Base-by-base conservation (phyloP, 441 rosid genomes). In the Metrosideros polymorpha region DNA sequence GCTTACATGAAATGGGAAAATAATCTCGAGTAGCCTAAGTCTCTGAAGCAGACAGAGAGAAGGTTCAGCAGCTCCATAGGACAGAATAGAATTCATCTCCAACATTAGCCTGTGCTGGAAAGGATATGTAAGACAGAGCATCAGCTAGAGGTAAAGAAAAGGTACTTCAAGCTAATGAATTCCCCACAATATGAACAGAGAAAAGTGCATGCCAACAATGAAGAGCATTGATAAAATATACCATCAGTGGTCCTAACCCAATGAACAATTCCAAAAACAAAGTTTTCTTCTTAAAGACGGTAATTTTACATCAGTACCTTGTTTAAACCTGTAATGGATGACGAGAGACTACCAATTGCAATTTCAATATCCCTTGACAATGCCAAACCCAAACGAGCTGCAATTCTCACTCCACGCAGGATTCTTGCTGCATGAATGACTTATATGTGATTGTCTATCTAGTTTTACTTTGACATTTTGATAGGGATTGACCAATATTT, bases 61-160 rank as follows among this genome's bases (percentile, higher is more conserved):
- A 82, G 94, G 91, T 85, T 88, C 92, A 84, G 99, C 98, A 91
- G 99, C 98, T 91, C 99, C 99, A 92, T 96, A 98, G 9, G 96
- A 93, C 82, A 96, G 90, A 99, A 98, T 95, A 92, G 96, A 95
- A 92, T 98, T 94, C 85, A 96, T 30, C 87, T 98, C 99, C 99
- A 98, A 71, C 92, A 94, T 91, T 90, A 96, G 47, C 90, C 99
- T 94, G 90, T 84, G 52, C 99, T 98, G 96, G 90, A 77, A 30
- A 89, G 75, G 90, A 88, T 86, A 85, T 83, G 29, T 89, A 75
- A 91, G 84, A 88, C 82, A 50, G 63, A 86, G 59, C 88, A 43
- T n/a, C 86, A 85, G 79, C 32, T 87, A 83, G 85, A 66, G 54
- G 45, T 76, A 90, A 84, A 61, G 85, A 84, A 66, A 86, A 84